Percentiles rank a stretch among this genome's conserved stretches.
phyloP scores from a whole-genome alignment of 345 rosid genomes.

The Hibiscus mutabilis region DNA sequence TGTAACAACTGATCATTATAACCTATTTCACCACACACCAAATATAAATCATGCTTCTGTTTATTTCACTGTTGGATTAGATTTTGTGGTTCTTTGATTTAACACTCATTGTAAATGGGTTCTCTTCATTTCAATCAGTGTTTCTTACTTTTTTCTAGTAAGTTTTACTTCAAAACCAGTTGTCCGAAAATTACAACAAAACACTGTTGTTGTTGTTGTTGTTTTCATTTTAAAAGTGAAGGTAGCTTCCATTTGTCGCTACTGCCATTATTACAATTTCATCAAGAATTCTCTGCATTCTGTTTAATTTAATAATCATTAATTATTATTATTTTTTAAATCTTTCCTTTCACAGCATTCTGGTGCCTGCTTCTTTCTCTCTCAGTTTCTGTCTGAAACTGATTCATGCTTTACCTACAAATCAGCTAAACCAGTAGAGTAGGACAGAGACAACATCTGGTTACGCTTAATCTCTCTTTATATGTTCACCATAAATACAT shows the following conservation, averaged over 20 bases:
- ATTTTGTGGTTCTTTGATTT: not conserved
- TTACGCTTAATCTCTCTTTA: too few relatives aligned
- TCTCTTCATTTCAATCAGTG: not conserved
- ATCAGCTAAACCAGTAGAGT: slow-evolving; percentile 22
- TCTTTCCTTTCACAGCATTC: not conserved
- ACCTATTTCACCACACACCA: slow-evolving; percentile 9
- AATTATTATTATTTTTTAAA: too few relatives aligned
- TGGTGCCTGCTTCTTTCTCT: too few relatives aligned
- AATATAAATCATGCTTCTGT: not conserved
- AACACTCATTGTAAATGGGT: not conserved
- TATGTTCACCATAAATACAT: not conserved
- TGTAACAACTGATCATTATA: slow-evolving; percentile 31
- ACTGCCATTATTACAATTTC: slow-evolving; percentile 16
- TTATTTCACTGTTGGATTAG: slow-evolving; percentile 6
- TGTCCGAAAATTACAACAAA: not conserved
- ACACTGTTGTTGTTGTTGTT: too few relatives aligned
- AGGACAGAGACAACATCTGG: too few relatives aligned
- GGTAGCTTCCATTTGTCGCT: slow-evolving; percentile 19
- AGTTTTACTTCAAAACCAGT: slow-evolving; percentile 8
- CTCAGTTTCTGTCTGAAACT: slow-evolving; percentile 10
- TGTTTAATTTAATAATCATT: slow-evolving; percentile 1
- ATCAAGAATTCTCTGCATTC: not conserved
- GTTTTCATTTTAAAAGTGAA: slow-evolving; percentile 13
- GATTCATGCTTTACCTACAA: slow-evolving; percentile 17
- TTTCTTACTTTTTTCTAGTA: slow-evolving; percentile 8